These are phyloP conservation scores for Kodamaea leandrae DNA, from an alignment of 805 yeast species.

Conservation along the genomic window DNA sequence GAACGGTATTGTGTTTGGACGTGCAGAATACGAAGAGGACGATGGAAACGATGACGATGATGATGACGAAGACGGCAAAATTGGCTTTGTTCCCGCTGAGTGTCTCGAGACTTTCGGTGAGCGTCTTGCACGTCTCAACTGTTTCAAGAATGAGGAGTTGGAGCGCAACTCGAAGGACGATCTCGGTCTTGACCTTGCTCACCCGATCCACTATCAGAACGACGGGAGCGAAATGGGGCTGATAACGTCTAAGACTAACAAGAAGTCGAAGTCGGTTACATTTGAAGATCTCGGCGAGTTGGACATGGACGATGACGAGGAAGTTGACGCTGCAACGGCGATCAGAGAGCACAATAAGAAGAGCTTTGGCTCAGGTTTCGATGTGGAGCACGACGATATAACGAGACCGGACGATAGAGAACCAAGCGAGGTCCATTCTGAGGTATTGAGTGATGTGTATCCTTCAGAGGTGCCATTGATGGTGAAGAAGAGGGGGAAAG, in stretches of 20 bases:
- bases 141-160: slow-evolving; percentile 83
- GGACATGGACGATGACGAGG: slow-evolving; percentile 18
- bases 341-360: slow-evolving; percentile 15
- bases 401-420: slow-evolving; percentile 4
- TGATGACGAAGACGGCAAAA: slow-evolving; percentile 56
- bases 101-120: slow-evolving; percentile 89
- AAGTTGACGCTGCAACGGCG: slow-evolving; percentile 9
- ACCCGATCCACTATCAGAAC: slow-evolving; percentile 11
- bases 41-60: slow-evolving; percentile 18
- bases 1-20: slow-evolving; percentile 11
- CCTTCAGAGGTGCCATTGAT: slow-evolving; percentile 35
- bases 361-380: slow-evolving; percentile 18
- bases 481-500: slow-evolving; percentile 23
- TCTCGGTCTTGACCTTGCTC: slow-evolving; percentile 5
- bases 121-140: slow-evolving; percentile 84
- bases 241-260: slow-evolving; percentile 2
- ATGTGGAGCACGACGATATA: slow-evolving; percentile 23
- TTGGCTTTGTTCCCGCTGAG: slow-evolving; percentile 97
- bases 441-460: slow-evolving; percentile 41
- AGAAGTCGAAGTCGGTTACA: slow-evolving; percentile 32
- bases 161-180: slow-evolving; percentile 26
- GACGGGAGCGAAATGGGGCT: slow-evolving; percentile 4
- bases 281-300: slow-evolving; percentile 36
- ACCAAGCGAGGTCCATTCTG: slow-evolving; percentile 36
- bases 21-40: slow-evolving; percentile 10